Conservation (phyloP, 148 eudicot genomes). For the Amaranthus hypochondriacus region DNA sequence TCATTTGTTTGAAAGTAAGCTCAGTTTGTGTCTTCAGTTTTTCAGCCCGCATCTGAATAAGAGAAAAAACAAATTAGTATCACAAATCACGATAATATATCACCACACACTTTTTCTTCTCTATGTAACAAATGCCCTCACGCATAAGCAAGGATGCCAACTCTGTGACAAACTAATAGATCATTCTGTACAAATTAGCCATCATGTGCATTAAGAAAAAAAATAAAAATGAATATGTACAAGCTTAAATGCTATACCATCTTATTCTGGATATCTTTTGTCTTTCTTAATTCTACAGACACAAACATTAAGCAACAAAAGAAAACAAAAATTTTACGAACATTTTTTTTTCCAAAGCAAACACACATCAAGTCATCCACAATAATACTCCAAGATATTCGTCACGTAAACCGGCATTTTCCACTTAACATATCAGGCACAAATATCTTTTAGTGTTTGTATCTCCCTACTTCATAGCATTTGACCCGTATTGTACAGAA, state of each 20-base stretch:
- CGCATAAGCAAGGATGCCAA: background rate
- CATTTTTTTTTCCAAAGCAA: background rate
- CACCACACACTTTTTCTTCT: background rate
- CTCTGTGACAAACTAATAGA: background rate
- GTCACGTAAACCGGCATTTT: background rate
- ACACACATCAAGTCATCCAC: background rate
- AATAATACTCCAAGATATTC: background rate
- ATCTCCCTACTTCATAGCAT: background rate
- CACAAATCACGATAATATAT: background rate
- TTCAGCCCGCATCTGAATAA: slow-evolving; percentile 60
- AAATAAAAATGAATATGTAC: too few relatives aligned
- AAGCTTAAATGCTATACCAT: background rate
- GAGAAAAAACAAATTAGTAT: slow-evolving; percentile 4
- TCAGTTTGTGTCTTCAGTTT: slow-evolving; percentile 83
- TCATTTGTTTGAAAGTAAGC: slow-evolving; percentile 89
- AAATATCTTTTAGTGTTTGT: background rate
- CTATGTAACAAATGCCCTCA: too few relatives aligned
- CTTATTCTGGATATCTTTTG: background rate
- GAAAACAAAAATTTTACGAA: background rate
- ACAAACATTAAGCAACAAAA: background rate
- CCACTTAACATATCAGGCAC: background rate
- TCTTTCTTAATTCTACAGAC: background rate
- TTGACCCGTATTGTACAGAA: background rate
- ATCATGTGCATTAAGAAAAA: background rate
- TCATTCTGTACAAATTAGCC: background rate